phyloP scores from a whole-genome alignment of 768 basidiomycete genomes.

The Pholiota molesta region DNA sequence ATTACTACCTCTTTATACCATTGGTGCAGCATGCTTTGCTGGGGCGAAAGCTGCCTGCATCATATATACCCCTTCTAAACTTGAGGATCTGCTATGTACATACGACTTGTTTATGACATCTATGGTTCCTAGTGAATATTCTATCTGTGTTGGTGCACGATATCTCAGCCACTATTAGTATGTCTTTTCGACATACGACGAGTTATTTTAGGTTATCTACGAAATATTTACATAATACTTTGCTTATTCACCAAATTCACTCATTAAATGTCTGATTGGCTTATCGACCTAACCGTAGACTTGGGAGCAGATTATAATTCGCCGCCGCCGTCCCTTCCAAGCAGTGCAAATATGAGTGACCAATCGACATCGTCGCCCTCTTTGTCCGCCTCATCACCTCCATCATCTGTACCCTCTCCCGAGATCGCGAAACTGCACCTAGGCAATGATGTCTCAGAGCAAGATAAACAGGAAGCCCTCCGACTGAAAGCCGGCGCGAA shows the following conservation, averaged over 20 bases:
- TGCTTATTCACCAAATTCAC: neutral
- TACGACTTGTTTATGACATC: neutral
- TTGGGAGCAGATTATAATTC: conserved; percentile 10
- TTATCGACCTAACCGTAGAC: neutral
- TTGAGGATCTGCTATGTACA: neutral
- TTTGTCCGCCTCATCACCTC: conserved; percentile 48
- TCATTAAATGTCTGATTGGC: conserved; percentile 2
- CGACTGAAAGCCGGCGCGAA: conserved; percentile 86
- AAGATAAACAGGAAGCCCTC: conserved; percentile 68
- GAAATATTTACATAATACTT: conserved; percentile 1
- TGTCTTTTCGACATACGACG: too few species aligned
- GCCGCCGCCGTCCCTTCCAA: conserved; percentile 2
- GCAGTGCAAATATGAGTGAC: conserved; percentile 33
- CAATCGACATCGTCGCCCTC: conserved; percentile 42
- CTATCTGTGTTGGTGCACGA: neutral
- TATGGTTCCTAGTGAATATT: neutral
- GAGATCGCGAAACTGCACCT: conserved; percentile 54
- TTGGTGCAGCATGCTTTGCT: neutral
- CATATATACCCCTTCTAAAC: conserved; percentile 1
- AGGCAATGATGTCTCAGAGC: conserved; percentile 59
- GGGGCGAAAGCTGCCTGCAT: conserved; percentile 2
- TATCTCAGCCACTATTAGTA: neutral
- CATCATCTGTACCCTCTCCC: conserved; percentile 63
- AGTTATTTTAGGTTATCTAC: neutral
- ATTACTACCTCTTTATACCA: neutral